These are phyloP conservation scores for Pyrenophora graminea DNA, from an alignment of 2,329 filamentous ascomycete genomes.

Conservation along the genomic window DNA sequence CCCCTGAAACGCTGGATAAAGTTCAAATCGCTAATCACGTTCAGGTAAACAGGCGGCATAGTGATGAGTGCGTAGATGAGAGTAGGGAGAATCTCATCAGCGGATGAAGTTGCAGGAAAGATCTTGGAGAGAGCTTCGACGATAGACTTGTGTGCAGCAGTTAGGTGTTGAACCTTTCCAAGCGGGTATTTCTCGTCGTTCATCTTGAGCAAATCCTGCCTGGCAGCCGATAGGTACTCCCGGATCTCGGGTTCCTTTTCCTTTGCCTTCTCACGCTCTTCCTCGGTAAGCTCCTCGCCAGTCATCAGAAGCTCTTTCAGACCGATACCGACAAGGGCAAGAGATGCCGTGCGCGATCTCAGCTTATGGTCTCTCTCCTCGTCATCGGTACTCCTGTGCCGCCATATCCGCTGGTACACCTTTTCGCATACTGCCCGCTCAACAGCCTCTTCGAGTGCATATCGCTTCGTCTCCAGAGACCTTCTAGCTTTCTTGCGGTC, in stretches of 20 bases:
- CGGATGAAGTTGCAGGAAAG: conserved; percentile 77
- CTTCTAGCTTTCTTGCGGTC: conserved; percentile 78
- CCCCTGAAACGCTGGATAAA: conserved; percentile 94
- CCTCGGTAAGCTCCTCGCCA: conserved; percentile 59
- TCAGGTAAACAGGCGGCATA: conserved; percentile 79
- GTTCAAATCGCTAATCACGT: conserved; percentile 89
- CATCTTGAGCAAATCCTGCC: conserved; percentile 74
- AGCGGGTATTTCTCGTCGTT: conserved; percentile 83
- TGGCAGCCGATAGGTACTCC: conserved; percentile 71
- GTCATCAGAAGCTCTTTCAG: conserved; percentile 73
- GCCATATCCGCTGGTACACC: conserved; percentile 83
- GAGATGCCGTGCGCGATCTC: conserved; percentile 87
- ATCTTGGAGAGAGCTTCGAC: conserved; percentile 78
- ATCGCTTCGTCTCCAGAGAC: conserved; percentile 75
- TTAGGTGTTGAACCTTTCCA: conserved; percentile 87
- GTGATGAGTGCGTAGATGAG: conserved; percentile 96
- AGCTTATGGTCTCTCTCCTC: conserved; percentile 94
- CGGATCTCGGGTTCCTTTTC: conserved; percentile 68
- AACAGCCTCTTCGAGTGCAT: conserved; percentile 84
- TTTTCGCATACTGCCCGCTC: conserved; percentile 84
- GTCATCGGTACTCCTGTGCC: conserved; percentile 88
- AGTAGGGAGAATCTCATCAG: conserved; percentile 95
- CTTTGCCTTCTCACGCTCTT: conserved; percentile 60
- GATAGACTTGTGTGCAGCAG: conserved; percentile 87
- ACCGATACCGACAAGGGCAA: conserved; percentile 89